Evolutionary conservation across 345 rosid genomes (phyloP), one percentile per base, ranked within the genome.

Genomic region (Limnanthes douglasii): DNA sequence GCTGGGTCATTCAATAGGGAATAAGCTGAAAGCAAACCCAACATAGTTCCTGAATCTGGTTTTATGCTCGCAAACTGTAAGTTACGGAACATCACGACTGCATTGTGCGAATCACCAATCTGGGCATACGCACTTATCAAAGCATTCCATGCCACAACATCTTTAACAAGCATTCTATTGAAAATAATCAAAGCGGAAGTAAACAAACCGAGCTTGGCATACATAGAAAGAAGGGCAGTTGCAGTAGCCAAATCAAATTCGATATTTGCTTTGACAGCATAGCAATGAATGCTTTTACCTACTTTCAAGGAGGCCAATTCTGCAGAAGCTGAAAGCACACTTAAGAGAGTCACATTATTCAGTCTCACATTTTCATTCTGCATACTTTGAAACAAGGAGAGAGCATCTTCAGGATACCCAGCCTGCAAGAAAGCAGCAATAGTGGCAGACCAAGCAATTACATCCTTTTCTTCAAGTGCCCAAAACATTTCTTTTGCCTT

Each of bases 251-350:
- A 34, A 22, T 76, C 73, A n/a, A 45, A 53, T 19, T 57, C 75
- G 16, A 46, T 47, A 44, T 59, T 36, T 4, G 51, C 54, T 48
- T 61, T 76, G 18, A 66, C 22, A 41, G 69, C 61, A 54, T 59
- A 69, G 41, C 78, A 64, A 38, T 76, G 86, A 34, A 69, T 18
- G 48, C 78, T 76, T 62, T 66, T 64, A 21, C 81, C 81, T 38
- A 69, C 57, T 27, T 34, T 51, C 43, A 44, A 26, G 6, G 46
- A 52, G 1, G 45, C 32, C 11, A 59, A 7, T 25, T 69, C 78
- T 22, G 62, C 56, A 29, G 75, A 76, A 43, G 78, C 75, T 13
- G 61, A 52, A 50, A 76, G 68, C 24, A 66, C 59, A 47, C 70
- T 61, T 37, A 52, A 31, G 37, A 72, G 56, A 46, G 61, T 64